Percentiles rank a stretch among this genome's conserved stretches.
Evolutionary conservation across 768 basidiomycete species (phyloP).

Genomic region (Rhizopogon vulgaris): DNA sequence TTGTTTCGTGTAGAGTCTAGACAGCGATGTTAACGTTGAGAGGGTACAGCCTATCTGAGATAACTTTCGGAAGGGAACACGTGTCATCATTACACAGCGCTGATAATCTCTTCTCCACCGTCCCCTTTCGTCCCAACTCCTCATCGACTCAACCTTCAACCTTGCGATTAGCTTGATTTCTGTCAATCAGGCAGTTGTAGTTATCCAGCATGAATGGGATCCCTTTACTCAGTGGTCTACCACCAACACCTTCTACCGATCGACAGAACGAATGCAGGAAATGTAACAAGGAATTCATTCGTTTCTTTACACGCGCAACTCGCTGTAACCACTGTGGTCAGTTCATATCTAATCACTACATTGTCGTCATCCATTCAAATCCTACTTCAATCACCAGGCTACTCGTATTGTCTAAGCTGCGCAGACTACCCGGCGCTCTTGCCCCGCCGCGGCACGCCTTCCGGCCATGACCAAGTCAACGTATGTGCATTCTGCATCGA

Average conservation of each 20-base stretch:
- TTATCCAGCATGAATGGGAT: conserved; percentile 33
- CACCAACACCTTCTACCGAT: conserved; percentile 31
- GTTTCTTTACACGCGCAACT: conserved; percentile 57
- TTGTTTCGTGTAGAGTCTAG: no score
- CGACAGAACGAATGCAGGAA: conserved; percentile 51
- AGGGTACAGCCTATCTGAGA: no score
- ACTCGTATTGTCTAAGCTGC: conserved; percentile 66
- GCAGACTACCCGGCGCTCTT: conserved; percentile 73
- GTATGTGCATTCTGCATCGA: conserved; percentile 78
- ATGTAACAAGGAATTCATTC: conserved; percentile 68
- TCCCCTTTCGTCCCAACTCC: no score
- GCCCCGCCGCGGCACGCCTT: conserved; percentile 47
- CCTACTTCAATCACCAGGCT: conserved; percentile 39
- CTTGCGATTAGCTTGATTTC: no score
- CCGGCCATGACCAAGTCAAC: conserved; percentile 57
- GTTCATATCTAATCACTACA: conserved; percentile 13
- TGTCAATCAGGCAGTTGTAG: no score
- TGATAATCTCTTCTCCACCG: no score
- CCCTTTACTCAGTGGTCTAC: conserved; percentile 67
- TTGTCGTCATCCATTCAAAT: neutral
- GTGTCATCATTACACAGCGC: no score
- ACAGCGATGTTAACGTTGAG: no score
- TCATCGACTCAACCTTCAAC: no score
- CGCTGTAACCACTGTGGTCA: conserved; percentile 74
- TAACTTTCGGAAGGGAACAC: no score